Evolutionary conservation across 805 yeast species (phyloP), one percentile per base, ranked within the genome.

Genomic region (Brettanomyces sp.): DNA sequence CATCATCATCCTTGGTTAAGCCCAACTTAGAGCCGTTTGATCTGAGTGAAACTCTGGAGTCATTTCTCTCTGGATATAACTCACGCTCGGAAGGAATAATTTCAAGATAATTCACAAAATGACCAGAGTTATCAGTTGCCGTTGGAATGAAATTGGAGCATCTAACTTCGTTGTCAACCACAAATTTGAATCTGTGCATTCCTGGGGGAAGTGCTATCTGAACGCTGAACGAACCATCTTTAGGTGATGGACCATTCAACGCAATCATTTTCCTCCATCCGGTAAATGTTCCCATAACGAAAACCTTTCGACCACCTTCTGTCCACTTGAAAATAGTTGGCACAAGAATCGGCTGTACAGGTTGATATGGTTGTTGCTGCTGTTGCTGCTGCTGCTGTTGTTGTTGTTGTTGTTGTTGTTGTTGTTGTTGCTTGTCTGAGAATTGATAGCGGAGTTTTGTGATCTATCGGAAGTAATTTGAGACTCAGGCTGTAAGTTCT

Each of bases 181-280:
- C 95, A 60, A 90, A 90, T 58, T 96, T 78, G 65, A 91, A 86
- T 52, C 96, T 72, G 64, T 90, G 97, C 0, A 96, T 90, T 8
- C 97, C 97, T 5, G 85, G 80, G 0, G 96, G 95, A 41, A 87
- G 66, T 37, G 86, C 85, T 43, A 87, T 69, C 44, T 85, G 82
- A 24, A 87, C 83, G 40, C 79, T 70, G 56, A 82, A 82, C 36
- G 72, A 69, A 22, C 73, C 73, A 54, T 80, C 72, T 12, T 64
- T 65, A 8, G 68, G 66, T n/a, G 66, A 79, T 8, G 68, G 68
- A 56, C 70, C 65, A 63, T 77, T 63, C 56, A 93, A 69, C 36
- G 95, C 95, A 58, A 91, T 90, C 98, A 93, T 91, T 65, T 90
- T 91, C 54, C 96, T 73, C 98, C 99, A 93, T 3, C 96, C 96